Base-by-base conservation (phyloP, 2,329 filamentous ascomycete genomes). In the Calonectria pseudoturangicola region DNA sequence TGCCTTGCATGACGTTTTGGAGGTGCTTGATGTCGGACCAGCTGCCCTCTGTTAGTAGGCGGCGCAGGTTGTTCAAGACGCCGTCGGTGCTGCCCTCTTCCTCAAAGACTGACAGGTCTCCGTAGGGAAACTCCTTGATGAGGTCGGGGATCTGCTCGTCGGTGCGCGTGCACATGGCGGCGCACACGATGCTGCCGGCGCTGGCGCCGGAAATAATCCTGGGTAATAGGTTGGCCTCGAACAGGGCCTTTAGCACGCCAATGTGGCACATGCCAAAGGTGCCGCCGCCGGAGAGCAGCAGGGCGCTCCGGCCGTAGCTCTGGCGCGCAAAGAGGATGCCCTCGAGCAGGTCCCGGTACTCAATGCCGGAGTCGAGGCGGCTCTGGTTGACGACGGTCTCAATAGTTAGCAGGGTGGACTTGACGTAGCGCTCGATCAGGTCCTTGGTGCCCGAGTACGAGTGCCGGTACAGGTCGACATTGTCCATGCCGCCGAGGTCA, bases 261-360 rank as follows among this genome's bases (percentile, higher is more conserved):
- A 98, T 93, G 82, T 98, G 95, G 72, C 94, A 94, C 94, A 98
- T 97, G 48, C 95, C 95, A 84, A 97, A 95, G 0, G 95, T 97
- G 1, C 93, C 95, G 2, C 95, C 95, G 9, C 95, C 95, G 5
- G 95, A 97, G 12, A 98, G 87, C 12, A 97, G 87, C 64, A 98
- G 85, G 0, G 95, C 95, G 74, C 93, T 97, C 74, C 95, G 90
- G n/a, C 95, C 95, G 80, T 95, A 97, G 43, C 94, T 93, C 80
- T 96, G 94, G 47, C 94, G 90, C 1, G 94, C 90, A 68, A 91
- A 90, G 56, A 96, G 84, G 75, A 97, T 87, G 70, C 92, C 91
- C 68, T 96, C 93, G 7, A 95, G 86, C 5, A 91, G 80, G 62
- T 89, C 88, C 28, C 86, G 89, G 51, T 91, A 87, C 64, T 93